Conservation (phyloP, 2,329 filamentous ascomycete species). For the Aspergillus tanneri region DNA sequence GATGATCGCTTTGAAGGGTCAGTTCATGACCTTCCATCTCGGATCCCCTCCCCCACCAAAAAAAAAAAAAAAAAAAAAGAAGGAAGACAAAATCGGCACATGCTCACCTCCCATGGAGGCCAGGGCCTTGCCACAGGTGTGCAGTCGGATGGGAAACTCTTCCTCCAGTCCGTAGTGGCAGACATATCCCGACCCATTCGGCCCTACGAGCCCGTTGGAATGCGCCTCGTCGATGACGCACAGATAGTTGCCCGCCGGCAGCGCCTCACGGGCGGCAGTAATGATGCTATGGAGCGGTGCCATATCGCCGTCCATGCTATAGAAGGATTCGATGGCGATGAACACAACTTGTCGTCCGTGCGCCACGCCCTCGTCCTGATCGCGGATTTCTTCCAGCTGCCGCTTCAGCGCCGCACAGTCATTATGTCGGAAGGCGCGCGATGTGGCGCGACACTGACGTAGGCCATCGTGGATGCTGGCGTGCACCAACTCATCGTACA, state of each 20-base stretch:
- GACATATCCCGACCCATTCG: conserved; percentile 20
- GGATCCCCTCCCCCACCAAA: too few relatives aligned
- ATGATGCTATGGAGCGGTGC: conserved; percentile 24
- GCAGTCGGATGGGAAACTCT: conserved; percentile 28
- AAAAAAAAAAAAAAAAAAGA: too few relatives aligned
- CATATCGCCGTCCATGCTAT: conserved; percentile 52
- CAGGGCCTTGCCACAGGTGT: conserved; percentile 31
- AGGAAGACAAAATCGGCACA: too few relatives aligned
- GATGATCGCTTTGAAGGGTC: conserved; percentile 13
- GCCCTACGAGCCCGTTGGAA: conserved; percentile 17
- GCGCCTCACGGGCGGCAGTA: conserved; percentile 13
- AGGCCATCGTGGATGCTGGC: conserved; percentile 71
- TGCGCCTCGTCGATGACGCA: conserved; percentile 22
- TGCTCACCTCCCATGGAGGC: conserved; percentile 26
- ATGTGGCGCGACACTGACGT: conserved; percentile 53
- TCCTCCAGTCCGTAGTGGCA: conserved; percentile 27
- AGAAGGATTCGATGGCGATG: conserved; percentile 45
- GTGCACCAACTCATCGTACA: conserved; percentile 67
- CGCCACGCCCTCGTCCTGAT: conserved; percentile 2
- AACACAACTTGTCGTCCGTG: conserved; percentile 32
- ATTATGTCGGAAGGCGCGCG: conserved; percentile 25
- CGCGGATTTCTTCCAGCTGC: conserved; percentile 1
- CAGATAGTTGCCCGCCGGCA: conserved; percentile 24
- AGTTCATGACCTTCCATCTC: too few relatives aligned
- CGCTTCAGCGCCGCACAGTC: conserved; percentile 5